phyloP scores from a whole-genome alignment of 2,329 filamentous ascomycete genomes.

The Arthrobotrys pseudoclavata region DNA sequence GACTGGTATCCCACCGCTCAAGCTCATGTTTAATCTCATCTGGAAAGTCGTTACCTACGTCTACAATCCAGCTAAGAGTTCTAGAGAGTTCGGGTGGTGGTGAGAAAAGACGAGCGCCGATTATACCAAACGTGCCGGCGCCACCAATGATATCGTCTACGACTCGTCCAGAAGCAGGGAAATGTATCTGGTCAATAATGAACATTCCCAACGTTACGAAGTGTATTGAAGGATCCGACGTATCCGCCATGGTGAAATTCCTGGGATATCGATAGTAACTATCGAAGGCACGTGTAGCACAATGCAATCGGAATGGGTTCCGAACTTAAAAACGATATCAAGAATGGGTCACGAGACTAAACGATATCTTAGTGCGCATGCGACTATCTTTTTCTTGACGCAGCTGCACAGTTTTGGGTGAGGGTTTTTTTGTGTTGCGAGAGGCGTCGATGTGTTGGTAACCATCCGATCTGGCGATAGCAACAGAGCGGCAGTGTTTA shows the following conservation, averaged over 20 bases:
- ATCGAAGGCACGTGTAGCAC: neutral
- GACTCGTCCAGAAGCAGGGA: conserved; percentile 73
- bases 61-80: conserved; percentile 88
- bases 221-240: conserved; percentile 67
- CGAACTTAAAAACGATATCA: neutral
- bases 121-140: conserved; percentile 81
- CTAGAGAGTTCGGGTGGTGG: conserved; percentile 74
- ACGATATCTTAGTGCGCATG: neutral
- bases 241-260: conserved; percentile 12
- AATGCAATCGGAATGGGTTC: neutral
- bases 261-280: neutral
- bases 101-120: conserved; percentile 90
- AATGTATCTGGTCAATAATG: conserved; percentile 91
- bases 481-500: conserved; percentile 53
- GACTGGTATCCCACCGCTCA: conserved; percentile 80
- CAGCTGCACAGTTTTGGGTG: neutral
- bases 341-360: conserved; percentile 9
- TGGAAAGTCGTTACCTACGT: conserved; percentile 90
- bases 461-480: conserved; percentile 23
- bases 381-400: neutral
- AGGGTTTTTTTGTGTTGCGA: conserved; percentile 45
- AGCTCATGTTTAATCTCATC: conserved; percentile 74
- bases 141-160: conserved; percentile 86
- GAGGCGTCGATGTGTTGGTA: conserved; percentile 48
- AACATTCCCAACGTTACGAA: conserved; percentile 81